These are phyloP conservation scores for Yarrowia sp. DNA, from an alignment of 805 yeast species.

Conservation along the genomic window DNA sequence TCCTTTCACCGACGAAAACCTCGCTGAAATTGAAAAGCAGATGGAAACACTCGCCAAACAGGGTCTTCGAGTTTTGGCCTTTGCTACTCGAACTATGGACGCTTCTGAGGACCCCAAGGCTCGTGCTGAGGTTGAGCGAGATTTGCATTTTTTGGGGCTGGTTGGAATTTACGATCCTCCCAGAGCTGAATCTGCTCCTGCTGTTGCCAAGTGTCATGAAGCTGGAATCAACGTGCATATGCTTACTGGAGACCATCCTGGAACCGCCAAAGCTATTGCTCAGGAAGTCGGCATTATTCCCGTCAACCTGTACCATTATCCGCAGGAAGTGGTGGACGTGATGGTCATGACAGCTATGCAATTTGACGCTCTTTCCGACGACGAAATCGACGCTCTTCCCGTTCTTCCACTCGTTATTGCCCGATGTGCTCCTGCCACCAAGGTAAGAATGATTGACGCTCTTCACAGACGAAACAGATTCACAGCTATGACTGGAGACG, in stretches of 20 bases:
- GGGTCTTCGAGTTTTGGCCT: conserved; percentile 71
- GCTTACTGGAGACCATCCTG: conserved; percentile 80
- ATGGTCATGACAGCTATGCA: conserved; percentile 77
- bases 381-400: conserved; percentile 57
- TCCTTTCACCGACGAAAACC: conserved; percentile 35
- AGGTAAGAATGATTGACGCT: conserved; percentile 78
- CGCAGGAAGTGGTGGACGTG: conserved; percentile 49
- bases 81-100: conserved; percentile 49
- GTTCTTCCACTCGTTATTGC: conserved; percentile 75
- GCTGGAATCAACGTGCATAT: conserved; percentile 79
- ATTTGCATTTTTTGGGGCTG: conserved; percentile 59
- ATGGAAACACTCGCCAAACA: conserved; percentile 58
- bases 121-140: conserved; percentile 50
- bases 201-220: conserved; percentile 62
- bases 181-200: conserved; percentile 60
- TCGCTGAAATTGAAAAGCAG: conserved; percentile 47
- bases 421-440: conserved; percentile 78
- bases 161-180: conserved; percentile 83
- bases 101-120: conserved; percentile 30
- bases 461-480: conserved; percentile 58
- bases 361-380: conserved; percentile 61
- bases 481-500: conserved; percentile 83
- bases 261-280: conserved; percentile 76
- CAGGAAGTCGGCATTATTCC: conserved; percentile 78
- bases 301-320: conserved; percentile 52